Base-by-base conservation (phyloP, 1,284 basidiomycete species). In the Leccinum cinnamomeum region DNA sequence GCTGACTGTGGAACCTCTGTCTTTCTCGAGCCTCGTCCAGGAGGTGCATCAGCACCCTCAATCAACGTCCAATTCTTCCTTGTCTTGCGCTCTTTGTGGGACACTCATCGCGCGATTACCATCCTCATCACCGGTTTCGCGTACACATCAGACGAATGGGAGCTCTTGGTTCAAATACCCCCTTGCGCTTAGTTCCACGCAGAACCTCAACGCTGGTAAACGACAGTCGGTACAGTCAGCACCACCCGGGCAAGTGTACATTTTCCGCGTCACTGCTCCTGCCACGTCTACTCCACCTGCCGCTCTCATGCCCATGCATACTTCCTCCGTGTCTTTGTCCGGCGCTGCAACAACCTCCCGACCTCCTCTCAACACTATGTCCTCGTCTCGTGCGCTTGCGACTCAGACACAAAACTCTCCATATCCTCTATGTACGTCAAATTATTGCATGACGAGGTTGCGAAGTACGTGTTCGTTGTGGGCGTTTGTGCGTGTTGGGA, bases 391-490 rank as follows among this genome's bases (percentile, higher is more conserved):
- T 23, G 61, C 67, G 14, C 64, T 65, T 23, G 57, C 65, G 30
- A 18, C 64, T 35, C 73, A 70, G 37, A 51, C 62, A 25, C 71
- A 70, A 46, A 68, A 69, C 33, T 61, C 61, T 5, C 69, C 69
- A n/a, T 92, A 95, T 75, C 89, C 92, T 2, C 79, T 96, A 8
- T 93, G 92, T 70, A 79, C 82, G 23, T 84, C 83, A 54, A 86
- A 89, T 12, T 95, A 92, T 86, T 95, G 92, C 71, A 79, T 95
- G 10, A 73, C 82, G 3, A 84, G 94, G 7, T 79, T 97, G 18
- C 85, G 95, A 11, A 84, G 90, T n/a, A 94, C 94, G 18, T 97
- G 95, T 75, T 91, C 91, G 10, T 80, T 97, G 25, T 97, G 95
- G 94, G 87, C 91, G 20, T 97, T 94, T 72, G 84, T 97, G 46